These are phyloP conservation scores for Cyamopsis tetragonoloba DNA, from an alignment of 306 rosid genomes.

Conservation along the genomic window DNA sequence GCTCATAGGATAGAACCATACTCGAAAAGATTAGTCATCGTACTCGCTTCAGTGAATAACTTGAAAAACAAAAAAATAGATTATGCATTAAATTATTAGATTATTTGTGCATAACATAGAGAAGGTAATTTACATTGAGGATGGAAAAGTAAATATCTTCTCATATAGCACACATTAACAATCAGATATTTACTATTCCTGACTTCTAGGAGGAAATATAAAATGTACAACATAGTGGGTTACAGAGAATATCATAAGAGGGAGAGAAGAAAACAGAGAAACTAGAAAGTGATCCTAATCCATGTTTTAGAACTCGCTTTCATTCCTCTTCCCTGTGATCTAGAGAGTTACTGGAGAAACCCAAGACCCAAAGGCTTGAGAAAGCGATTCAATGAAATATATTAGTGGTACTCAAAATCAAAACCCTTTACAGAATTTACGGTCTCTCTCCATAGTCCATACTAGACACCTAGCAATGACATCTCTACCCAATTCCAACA, in stretches of 20 bases:
- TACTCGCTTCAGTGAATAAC: no score
- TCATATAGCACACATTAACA: not conserved
- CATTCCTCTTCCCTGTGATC: not conserved
- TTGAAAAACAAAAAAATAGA: no score
- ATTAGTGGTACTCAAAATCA: no score
- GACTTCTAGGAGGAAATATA: not conserved
- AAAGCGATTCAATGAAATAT: no score
- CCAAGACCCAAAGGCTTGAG: no score
- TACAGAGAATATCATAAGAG: not conserved
- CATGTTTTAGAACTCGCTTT: not conserved
- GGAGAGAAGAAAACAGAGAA: not conserved
- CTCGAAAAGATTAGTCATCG: no score
- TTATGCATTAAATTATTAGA: not conserved
- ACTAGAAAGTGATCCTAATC: not conserved
- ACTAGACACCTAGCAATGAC: no score
- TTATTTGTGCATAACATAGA: not conserved
- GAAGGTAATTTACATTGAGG: slow-evolving; percentile 1
- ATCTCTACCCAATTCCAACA: no score
- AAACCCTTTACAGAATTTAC: no score
- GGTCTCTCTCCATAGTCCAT: no score
- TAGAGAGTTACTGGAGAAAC: not conserved
- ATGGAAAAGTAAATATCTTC: not conserved
- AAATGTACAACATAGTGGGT: slow-evolving; percentile 27
- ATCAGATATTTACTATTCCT: not conserved
- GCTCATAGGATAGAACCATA: no score